phyloP scores from a whole-genome alignment of 164 flowering plant genomes.

The Vitis riparia region DNA sequence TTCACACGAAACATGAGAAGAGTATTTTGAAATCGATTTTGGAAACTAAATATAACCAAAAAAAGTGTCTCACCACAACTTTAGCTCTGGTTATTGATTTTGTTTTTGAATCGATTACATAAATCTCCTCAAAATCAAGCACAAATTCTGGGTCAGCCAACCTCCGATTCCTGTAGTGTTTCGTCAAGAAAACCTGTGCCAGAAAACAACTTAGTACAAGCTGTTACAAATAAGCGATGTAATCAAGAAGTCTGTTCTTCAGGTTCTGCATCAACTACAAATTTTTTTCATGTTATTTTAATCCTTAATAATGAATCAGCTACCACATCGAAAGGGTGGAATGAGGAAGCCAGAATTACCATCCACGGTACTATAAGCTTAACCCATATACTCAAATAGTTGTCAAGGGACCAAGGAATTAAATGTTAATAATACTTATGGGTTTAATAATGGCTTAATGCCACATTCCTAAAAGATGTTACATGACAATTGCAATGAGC shows the following conservation, averaged over 20 bases:
- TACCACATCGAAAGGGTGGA: background rate
- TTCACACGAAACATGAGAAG: background rate
- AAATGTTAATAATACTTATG: background rate
- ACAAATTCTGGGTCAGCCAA: conserved; percentile 79
- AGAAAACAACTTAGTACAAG: conserved; percentile 1
- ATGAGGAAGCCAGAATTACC: background rate
- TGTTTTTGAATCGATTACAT: conserved; percentile 89
- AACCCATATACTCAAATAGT: background rate
- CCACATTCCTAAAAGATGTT: background rate
- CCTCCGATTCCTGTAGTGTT: conserved; percentile 88
- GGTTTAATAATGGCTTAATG: background rate
- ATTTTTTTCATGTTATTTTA: no score
- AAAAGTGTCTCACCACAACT: conserved; percentile 64
- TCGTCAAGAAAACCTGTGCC: conserved; percentile 81
- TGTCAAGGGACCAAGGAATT: background rate
- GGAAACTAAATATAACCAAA: background rate
- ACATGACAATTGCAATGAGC: no score
- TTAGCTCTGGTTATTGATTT: conserved; percentile 88
- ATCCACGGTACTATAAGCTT: background rate
- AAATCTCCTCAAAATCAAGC: conserved; percentile 94
- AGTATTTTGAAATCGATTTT: background rate
- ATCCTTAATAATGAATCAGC: background rate
- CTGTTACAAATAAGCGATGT: background rate
- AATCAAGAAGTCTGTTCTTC: background rate
- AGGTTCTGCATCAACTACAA: no score